These are phyloP conservation scores for Knoxia roxburghii DNA, from an alignment of 257 asterid genomes.

Conservation along the genomic window DNA sequence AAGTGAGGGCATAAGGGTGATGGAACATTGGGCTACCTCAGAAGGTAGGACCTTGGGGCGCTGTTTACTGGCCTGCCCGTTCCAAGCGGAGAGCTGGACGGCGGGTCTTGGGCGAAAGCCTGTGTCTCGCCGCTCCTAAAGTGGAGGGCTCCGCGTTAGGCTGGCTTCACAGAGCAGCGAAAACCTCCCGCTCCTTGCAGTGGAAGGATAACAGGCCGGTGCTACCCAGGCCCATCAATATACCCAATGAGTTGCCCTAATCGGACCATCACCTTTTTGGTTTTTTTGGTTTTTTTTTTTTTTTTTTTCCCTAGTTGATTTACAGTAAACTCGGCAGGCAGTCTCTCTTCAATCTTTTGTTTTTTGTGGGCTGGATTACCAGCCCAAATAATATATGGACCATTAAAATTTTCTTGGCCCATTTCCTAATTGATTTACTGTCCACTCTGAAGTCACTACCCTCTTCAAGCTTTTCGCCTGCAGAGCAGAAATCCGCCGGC, in stretches of 20 bases:
- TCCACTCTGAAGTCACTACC: too few species aligned
- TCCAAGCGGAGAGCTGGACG: conserved; percentile 17
- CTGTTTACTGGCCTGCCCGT: neutral
- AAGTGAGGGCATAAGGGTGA: conserved; percentile 13
- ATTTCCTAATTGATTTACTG: neutral
- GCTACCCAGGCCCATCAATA: neutral
- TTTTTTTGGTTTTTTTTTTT: neutral
- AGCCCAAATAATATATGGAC: neutral
- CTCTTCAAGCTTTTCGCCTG: too few species aligned
- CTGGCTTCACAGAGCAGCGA: conserved; percentile 31
- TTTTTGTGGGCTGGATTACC: too few species aligned
- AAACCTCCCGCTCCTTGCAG: conserved; percentile 14
- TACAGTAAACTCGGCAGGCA: too few species aligned
- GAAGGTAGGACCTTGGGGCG: neutral
- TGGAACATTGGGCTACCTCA: neutral
- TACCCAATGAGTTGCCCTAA: neutral
- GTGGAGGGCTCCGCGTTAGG: conserved; percentile 18
- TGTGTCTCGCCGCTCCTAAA: neutral
- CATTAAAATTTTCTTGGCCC: neutral
- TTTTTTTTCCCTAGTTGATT: too few species aligned
- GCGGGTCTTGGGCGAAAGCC: neutral
- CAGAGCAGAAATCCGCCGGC: neutral
- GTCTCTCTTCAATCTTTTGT: too few species aligned
- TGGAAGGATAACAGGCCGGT: conserved; percentile 21
- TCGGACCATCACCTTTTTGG: conserved; percentile 16